These are phyloP conservation scores for Coniochaeta hoffmannii DNA, from an alignment of 2,329 filamentous ascomycete genomes.

Conservation along the genomic window DNA sequence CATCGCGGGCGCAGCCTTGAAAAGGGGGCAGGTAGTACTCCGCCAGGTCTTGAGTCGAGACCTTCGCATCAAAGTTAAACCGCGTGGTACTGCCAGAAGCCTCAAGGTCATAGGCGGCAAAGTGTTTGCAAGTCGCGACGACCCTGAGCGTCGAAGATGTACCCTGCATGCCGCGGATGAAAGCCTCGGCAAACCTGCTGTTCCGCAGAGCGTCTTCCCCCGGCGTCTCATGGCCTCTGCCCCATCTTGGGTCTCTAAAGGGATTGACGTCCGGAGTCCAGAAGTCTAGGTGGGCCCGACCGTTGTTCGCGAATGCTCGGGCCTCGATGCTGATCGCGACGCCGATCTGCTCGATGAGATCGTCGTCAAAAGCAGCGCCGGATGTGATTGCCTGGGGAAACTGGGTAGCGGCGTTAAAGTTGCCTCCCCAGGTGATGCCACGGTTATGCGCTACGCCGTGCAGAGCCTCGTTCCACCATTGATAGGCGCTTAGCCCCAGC, in stretches of 20 bases:
- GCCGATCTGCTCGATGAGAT: conserved; percentile 49
- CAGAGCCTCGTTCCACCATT: conserved; percentile 56
- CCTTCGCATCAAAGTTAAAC: conserved; percentile 43
- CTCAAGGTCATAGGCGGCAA: conserved; percentile 50
- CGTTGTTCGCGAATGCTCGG: conserved; percentile 56
- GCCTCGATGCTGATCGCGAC: conserved; percentile 52
- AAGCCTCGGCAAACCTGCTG: conserved; percentile 11
- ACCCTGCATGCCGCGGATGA: conserved; percentile 18
- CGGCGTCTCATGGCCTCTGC: conserved; percentile 53
- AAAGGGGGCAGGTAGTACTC: conserved; percentile 65
- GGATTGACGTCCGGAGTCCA: conserved; percentile 64
- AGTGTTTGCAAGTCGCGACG: conserved; percentile 49
- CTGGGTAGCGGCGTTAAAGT: conserved; percentile 54
- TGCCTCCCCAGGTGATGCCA: conserved; percentile 39
- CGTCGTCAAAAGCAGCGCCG: conserved; percentile 57
- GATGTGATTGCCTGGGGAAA: conserved; percentile 59
- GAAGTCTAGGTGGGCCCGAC: conserved; percentile 46
- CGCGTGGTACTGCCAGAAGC: conserved; percentile 14
- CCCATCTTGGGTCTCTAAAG: conserved; percentile 57
- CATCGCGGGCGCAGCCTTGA: conserved; percentile 52
- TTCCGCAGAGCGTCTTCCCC: conserved; percentile 14
- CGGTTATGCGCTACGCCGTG: conserved; percentile 51
- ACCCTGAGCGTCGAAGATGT: conserved; percentile 9
- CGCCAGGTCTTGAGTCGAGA: conserved; percentile 49
- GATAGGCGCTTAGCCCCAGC: conserved; percentile 49